Evolutionary conservation across 495 filamentous ascomycete species (phyloP).

Genomic region (Oidiodendron maius): DNA sequence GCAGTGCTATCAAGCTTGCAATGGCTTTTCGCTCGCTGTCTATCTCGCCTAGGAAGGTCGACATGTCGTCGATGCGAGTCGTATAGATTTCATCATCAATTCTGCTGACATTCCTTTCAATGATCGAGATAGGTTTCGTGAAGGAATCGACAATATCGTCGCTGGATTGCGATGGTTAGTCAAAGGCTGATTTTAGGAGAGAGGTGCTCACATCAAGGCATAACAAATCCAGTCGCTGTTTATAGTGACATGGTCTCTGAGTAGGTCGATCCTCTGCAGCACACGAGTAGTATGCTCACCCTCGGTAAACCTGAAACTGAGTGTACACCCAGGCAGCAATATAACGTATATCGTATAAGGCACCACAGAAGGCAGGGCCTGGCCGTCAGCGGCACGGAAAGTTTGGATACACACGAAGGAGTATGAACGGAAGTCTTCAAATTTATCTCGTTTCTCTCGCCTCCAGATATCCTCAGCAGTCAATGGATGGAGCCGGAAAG

Average conservation of each 20-base stretch:
- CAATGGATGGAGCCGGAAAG: conserved; percentile 86
- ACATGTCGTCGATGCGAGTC: conserved; percentile 78
- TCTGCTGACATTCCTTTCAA: conserved; percentile 78
- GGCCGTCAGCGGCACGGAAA: conserved; percentile 60
- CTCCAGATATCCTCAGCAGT: conserved; percentile 89
- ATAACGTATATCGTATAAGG: conserved; percentile 92
- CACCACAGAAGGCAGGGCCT: conserved; percentile 65
- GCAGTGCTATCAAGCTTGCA: conserved; percentile 78
- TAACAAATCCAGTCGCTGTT: conserved; percentile 98
- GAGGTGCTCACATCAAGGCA: conserved; percentile 72
- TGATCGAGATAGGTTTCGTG: conserved; percentile 72
- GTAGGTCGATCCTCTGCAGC: conserved; percentile 76
- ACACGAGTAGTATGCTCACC: conserved; percentile 80
- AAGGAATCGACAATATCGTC: conserved; percentile 97
- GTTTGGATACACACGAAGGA: conserved; percentile 95
- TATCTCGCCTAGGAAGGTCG: conserved; percentile 73
- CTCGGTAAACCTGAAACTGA: conserved; percentile 82
- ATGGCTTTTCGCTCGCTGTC: conserved; percentile 83
- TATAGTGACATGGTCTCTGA: conserved; percentile 84
- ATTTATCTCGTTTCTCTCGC: conserved; percentile 91
- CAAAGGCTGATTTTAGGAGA: not conserved
- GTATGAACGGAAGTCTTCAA: conserved; percentile 90
- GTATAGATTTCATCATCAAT: conserved; percentile 93
- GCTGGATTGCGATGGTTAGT: conserved; percentile 33
- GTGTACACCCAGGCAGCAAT: conserved; percentile 87